Conservation (phyloP, 73 alveolate species). For the Tetrahymena elliotti region DNA sequence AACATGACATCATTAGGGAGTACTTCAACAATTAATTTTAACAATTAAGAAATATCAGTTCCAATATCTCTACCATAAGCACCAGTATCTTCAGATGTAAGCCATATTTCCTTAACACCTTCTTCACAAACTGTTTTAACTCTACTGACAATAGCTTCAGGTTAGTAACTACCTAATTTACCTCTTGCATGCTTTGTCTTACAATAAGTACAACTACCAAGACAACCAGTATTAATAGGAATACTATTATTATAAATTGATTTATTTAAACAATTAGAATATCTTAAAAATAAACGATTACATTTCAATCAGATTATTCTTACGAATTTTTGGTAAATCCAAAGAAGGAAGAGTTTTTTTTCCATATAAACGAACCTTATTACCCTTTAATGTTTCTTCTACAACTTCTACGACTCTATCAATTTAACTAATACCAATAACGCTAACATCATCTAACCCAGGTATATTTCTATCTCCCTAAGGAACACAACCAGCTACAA, state of each 20-base stretch:
- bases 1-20: constrained; percentile 83
- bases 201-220: constrained; percentile 91
- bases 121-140: constrained; percentile 71
- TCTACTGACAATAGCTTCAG: constrained; percentile 73
- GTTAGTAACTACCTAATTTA: constrained; percentile 74
- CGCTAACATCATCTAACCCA: constrained; percentile 65
- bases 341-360: constrained; percentile 80
- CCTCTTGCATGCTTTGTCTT: constrained; percentile 96
- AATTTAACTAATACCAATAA: constrained; percentile 83
- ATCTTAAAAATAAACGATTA: neutral
- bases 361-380: constrained; percentile 66
- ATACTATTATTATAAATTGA: neutral
- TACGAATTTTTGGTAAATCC: constrained; percentile 86
- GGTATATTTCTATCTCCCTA: constrained; percentile 56
- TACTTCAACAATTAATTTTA: constrained; percentile 51
- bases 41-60: constrained; percentile 74
- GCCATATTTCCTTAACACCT: constrained; percentile 91
- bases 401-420: constrained; percentile 90
- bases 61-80: constrained; percentile 96
- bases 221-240: constrained; percentile 89
- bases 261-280: neutral
- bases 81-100: constrained; percentile 92
- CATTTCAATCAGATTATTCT: constrained; percentile 76
- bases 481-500: constrained; percentile 68
- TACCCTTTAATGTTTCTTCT: constrained; percentile 86